Evolutionary conservation across 73 alveolate species (phyloP).

Genomic region (Paramecium sexaurelia): DNA sequence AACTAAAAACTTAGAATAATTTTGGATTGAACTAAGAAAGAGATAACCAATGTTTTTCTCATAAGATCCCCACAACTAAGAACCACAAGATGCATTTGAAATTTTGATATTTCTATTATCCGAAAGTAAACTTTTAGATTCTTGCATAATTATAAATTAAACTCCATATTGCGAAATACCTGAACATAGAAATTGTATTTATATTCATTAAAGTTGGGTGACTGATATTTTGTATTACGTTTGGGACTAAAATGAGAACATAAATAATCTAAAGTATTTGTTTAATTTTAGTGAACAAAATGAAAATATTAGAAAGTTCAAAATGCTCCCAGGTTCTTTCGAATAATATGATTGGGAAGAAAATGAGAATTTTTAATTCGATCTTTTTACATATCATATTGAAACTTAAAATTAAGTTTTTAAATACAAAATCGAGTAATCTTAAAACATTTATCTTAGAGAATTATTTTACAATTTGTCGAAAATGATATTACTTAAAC

Average conservation of each 20-base stretch:
- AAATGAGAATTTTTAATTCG: background rate
- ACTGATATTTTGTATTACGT: background rate
- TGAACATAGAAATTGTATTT: background rate
- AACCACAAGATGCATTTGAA: conserved; percentile 13
- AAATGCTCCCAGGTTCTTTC: background rate
- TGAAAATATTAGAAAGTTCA: background rate
- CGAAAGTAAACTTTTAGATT: background rate
- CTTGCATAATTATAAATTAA: background rate
- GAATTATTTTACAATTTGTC: background rate
- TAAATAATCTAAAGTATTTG: background rate
- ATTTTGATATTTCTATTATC: background rate
- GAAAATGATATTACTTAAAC: background rate
- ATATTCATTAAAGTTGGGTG: background rate
- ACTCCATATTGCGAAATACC: background rate
- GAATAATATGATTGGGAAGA: background rate
- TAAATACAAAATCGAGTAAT: background rate
- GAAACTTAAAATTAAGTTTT: background rate
- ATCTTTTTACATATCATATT: background rate
- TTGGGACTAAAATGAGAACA: background rate
- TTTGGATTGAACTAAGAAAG: background rate
- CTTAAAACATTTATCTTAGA: background rate
- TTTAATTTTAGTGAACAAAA: background rate
- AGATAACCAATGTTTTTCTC: background rate
- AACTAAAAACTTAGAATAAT: background rate
- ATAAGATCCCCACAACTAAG: background rate